These are phyloP conservation scores for Discostella pseudostelligera DNA, from an alignment of 108 stramenopile species.

Conservation along the genomic window DNA sequence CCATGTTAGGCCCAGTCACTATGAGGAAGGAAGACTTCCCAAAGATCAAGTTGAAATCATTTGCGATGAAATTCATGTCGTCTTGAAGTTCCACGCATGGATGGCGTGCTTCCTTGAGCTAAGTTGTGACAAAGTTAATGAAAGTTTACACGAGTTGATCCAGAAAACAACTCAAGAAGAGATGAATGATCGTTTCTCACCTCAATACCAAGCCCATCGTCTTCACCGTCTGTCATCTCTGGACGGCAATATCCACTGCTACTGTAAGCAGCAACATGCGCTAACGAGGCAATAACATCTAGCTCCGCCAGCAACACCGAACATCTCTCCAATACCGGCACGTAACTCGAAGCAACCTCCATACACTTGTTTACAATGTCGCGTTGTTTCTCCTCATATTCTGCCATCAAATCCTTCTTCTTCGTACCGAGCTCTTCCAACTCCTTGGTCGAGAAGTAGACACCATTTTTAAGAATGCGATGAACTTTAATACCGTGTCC, in stretches of 20 bases:
- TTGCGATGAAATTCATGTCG: constrained; percentile 91
- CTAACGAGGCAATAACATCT: constrained; percentile 86
- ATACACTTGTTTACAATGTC: constrained; percentile 79
- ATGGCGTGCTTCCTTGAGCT: constrained; percentile 87
- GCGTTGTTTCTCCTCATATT: constrained; percentile 75
- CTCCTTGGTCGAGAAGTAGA: constrained; percentile 88
- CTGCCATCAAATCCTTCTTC: constrained; percentile 59
- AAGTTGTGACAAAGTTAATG: neutral
- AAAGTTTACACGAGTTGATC: neutral
- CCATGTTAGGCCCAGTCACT: constrained; percentile 99
- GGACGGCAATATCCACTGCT: constrained; percentile 85
- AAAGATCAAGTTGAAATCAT: constrained; percentile 80
- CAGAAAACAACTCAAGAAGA: neutral
- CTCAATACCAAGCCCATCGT: constrained; percentile 77
- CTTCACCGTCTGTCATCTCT: constrained; percentile 81
- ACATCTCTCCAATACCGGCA: constrained; percentile 77
- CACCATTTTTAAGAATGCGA: constrained; percentile 90
- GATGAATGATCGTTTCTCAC: constrained; percentile 26
- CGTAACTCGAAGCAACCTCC: constrained; percentile 80
- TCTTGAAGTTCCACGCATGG: constrained; percentile 96
- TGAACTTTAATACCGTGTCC: constrained; percentile 61
- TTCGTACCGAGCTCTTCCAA: constrained; percentile 61
- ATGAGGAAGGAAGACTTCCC: constrained; percentile 78
- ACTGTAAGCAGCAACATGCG: constrained; percentile 84
- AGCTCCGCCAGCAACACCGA: constrained; percentile 61